Evolutionary conservation across 148 eudicot species (phyloP), one percentile per base, ranked within the genome.

Genomic region (Chenopodium formosanum): DNA sequence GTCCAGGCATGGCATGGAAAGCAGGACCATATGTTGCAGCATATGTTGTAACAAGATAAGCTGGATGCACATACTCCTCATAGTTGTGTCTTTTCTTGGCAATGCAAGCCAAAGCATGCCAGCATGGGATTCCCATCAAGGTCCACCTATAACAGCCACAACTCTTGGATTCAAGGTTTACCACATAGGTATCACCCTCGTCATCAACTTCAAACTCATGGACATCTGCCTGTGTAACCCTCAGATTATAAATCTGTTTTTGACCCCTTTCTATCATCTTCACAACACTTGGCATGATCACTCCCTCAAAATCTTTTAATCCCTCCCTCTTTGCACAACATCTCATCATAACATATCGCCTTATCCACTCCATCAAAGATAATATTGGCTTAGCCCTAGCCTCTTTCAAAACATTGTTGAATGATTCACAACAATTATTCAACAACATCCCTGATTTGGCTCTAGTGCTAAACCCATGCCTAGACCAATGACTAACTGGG

Each of bases 281-380:
- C 0, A 14, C 10, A 2, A 47, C 40, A 25, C 14, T 52, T 1
- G 78, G 65, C 64, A 75, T 75, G 6, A 75, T 9, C 17, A 17
- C 4, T 6, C 25, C 67, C 0, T 31, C 17, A 58, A 47, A 75
- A 0, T 56, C 8, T 1, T 31, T 19, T 7, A 56, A 5, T 3
- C 78, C 78, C 46, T 31, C 27, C 3, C 66, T 58, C 67, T 75
- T 75, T 6, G 48, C 47, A 56, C 23, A 17, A 58, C 5, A 27
- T n/a, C 67, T 75, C 7, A 25, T 29, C 47, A 58, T 75, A 0
- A 75, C 50, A 58, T 75, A 75, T 2, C 67, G 1, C 9, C 67
- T 75, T 2, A 75, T 53, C 67, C 67, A 75, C 78, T 75, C 67
- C 78, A 75, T 75, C 2, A 7, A 13, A 5, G 67, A 9, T 4